phyloP scores from a whole-genome alignment of 163 green algal species.

The Prototheca stagnorum region DNA sequence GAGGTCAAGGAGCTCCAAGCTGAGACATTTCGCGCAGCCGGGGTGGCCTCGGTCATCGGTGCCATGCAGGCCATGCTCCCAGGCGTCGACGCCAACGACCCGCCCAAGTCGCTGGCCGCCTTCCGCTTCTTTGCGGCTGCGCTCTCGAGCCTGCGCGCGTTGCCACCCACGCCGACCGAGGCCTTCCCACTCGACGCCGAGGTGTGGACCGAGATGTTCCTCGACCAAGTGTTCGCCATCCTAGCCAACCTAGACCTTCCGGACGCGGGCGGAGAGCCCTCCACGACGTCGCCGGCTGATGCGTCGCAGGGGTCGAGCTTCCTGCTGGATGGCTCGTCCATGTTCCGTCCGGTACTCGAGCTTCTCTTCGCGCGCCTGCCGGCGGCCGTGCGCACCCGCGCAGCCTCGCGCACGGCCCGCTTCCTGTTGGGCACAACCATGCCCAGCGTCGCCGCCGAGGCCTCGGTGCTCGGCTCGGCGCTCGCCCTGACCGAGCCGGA shows the following conservation, averaged over 20 bases:
- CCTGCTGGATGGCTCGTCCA: slow-evolving; percentile 30
- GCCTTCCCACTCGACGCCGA: slow-evolving; percentile 42
- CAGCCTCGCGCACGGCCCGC: slow-evolving; percentile 20
- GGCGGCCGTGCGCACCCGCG: slow-evolving; percentile 11
- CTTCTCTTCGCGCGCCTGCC: slow-evolving; percentile 41
- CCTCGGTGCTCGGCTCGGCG: slow-evolving; percentile 27
- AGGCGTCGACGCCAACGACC: slow-evolving; percentile 89
- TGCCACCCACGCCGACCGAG: slow-evolving; percentile 13
- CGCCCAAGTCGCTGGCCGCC: slow-evolving; percentile 61
- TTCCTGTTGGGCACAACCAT: slow-evolving; percentile 31
- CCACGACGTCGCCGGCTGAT: neutral
- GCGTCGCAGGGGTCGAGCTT: slow-evolving; percentile 13
- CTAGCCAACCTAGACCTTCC: slow-evolving; percentile 51
- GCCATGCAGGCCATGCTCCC: slow-evolving; percentile 70
- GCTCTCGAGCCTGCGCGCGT: slow-evolving; percentile 32
- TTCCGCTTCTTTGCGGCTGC: slow-evolving; percentile 68
- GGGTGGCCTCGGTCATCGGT: slow-evolving; percentile 33
- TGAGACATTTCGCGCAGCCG: slow-evolving; percentile 17
- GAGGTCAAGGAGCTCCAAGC: too few species aligned
- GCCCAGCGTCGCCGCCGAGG: slow-evolving; percentile 15
- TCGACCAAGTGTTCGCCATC: slow-evolving; percentile 47
- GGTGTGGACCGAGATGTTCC: slow-evolving; percentile 63
- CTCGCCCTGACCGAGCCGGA: slow-evolving; percentile 25
- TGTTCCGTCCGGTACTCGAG: slow-evolving; percentile 44
- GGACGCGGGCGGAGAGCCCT: slow-evolving; percentile 7